Conservation (phyloP, 495 filamentous ascomycete species). For the Neurospora sp. region DNA sequence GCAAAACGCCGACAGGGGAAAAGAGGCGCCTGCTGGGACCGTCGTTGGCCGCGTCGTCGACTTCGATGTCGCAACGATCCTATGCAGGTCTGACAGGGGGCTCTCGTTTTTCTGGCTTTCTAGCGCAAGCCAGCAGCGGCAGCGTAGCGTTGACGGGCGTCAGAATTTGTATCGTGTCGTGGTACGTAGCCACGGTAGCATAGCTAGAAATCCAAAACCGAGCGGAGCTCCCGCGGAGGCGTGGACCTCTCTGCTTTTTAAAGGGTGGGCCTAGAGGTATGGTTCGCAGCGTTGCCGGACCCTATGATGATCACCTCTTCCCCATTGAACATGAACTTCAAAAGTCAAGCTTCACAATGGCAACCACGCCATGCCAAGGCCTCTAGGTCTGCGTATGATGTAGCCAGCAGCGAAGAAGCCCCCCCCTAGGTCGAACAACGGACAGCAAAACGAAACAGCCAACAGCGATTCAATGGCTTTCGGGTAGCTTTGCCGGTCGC, state of each 20-base stretch:
- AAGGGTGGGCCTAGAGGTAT: background rate
- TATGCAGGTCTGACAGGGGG: background rate
- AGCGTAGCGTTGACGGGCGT: background rate
- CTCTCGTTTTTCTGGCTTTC: background rate
- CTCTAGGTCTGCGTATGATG: background rate
- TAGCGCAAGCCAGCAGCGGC: background rate
- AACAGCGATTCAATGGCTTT: background rate
- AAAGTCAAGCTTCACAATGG: background rate
- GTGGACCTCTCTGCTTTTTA: background rate
- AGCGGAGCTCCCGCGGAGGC: background rate
- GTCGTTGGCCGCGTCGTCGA: background rate
- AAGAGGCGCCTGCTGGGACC: background rate
- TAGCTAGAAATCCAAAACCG: background rate
- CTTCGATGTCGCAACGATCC: background rate
- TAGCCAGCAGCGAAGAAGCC: background rate
- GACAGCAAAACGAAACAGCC: background rate
- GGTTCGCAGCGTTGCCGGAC: background rate
- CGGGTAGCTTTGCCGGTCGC: background rate
- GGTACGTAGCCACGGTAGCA: background rate
- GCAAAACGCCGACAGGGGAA: background rate
- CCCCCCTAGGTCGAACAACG: background rate
- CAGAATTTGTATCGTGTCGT: background rate
- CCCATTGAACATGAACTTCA: background rate
- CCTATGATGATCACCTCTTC: background rate
- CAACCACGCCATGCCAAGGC: background rate